phyloP scores from a whole-genome alignment of 2,329 filamentous ascomycete genomes.

The Ceratocystis diversiconidia region DNA sequence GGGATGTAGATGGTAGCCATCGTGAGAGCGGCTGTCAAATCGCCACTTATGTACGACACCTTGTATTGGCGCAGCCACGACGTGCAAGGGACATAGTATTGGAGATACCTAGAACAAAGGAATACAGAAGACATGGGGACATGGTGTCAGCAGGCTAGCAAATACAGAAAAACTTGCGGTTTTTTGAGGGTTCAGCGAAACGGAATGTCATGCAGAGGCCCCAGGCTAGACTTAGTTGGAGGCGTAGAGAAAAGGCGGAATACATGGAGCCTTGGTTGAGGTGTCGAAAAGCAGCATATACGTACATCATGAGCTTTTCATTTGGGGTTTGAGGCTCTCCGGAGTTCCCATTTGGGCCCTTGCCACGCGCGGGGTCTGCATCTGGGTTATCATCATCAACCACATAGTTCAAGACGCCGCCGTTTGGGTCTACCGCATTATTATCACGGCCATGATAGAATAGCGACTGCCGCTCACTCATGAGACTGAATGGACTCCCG shows the following conservation, averaged over 20 bases:
- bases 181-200: too few species aligned
- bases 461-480: slow-evolving; percentile 10
- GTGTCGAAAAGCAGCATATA: background rate
- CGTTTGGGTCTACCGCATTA: background rate
- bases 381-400: background rate
- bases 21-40: slow-evolving; percentile 79
- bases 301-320: slow-evolving; percentile 13
- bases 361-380: background rate
- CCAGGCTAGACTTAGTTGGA: background rate
- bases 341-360: background rate
- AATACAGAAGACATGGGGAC: background rate
- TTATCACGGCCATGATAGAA: slow-evolving; percentile 6
- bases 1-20: slow-evolving; percentile 97
- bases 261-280: background rate
- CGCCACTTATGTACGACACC: slow-evolving; percentile 67
- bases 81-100: slow-evolving; percentile 84
- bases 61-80: slow-evolving; percentile 85
- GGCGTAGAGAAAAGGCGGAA: background rate
- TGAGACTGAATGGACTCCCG: slow-evolving; percentile 11
- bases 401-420: background rate
- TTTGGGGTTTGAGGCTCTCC: slow-evolving; percentile 1
- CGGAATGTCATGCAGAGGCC: too few species aligned
- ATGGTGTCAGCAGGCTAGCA: background rate
- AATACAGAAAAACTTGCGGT: background rate
- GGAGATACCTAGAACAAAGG: slow-evolving; percentile 51